These are phyloP conservation scores for Ogataea glucozyma DNA, from an alignment of 805 yeast species.

Conservation along the genomic window DNA sequence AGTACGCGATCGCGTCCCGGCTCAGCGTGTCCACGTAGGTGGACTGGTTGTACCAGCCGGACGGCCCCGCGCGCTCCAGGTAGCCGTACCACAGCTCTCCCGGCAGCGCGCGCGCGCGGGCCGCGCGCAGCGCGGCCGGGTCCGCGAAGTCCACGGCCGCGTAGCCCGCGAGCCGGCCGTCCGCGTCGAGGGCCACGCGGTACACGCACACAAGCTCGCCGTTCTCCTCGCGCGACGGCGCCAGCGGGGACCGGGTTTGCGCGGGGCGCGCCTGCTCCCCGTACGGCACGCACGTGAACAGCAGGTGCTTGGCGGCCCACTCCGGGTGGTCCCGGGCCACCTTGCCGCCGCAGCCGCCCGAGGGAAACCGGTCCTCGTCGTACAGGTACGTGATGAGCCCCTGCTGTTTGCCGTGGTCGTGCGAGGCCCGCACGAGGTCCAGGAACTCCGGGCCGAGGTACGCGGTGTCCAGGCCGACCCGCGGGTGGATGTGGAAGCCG, in stretches of 20 bases:
- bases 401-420: constrained; percentile 9
- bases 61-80: constrained; percentile 9
- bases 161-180: constrained; percentile 1
- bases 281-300: constrained; percentile 10
- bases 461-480: constrained; percentile 13
- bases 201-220: constrained; percentile 11
- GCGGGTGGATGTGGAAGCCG: constrained; percentile 13
- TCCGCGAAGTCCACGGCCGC: constrained; percentile 3
- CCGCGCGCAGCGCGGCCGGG: background rate
- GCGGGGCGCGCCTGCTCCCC: constrained; percentile 2
- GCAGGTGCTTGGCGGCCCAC: constrained; percentile 9
- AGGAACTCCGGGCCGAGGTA: constrained; percentile 15
- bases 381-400: constrained; percentile 12
- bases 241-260: constrained; percentile 6
- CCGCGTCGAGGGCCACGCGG: constrained; percentile 7
- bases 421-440: constrained; percentile 9
- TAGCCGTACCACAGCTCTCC: constrained; percentile 11
- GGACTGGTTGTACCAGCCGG: constrained; percentile 12
- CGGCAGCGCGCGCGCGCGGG: background rate
- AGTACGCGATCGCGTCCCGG: constrained; percentile 7
- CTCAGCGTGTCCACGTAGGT: constrained; percentile 12
- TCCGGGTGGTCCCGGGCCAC: constrained; percentile 13
- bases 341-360: constrained; percentile 16
- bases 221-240: constrained; percentile 9
- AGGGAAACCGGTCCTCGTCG: constrained; percentile 15